A percentile compares a stretch with the other conserved stretches of the same genome.
Conservation (phyloP, 179 eudicot genomes). For the Beta corolliflora region DNA sequence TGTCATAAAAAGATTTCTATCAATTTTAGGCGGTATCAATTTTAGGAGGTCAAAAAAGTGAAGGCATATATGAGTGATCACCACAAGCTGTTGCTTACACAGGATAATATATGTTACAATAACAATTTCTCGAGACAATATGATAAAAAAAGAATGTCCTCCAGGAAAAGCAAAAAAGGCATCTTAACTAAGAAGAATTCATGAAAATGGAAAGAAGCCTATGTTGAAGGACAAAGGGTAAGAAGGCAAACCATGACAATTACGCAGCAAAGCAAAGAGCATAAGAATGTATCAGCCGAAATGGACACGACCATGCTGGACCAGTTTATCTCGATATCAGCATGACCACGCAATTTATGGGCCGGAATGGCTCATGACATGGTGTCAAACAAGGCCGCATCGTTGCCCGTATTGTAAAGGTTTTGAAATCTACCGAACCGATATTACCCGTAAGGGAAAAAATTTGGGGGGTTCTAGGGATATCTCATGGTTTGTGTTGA, state of each 20-base stretch:
- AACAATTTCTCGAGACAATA: not conserved
- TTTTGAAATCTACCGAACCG: no score
- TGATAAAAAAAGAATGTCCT: not conserved
- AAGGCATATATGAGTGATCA: not conserved
- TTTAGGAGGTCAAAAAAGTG: not conserved
- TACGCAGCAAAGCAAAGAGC: not conserved
- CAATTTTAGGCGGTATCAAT: not conserved
- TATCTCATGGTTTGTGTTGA: no score
- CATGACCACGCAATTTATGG: not conserved
- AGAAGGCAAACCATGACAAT: slow-evolving; percentile 1
- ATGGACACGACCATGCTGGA: not conserved
- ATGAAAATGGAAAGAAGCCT: not conserved
- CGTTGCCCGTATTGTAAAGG: no score
- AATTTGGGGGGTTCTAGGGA: no score
- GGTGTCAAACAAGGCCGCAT: no score
- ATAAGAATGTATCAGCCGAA: not conserved
- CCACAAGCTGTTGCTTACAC: slow-evolving; percentile 8
- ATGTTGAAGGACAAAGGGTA: slow-evolving; percentile 2
- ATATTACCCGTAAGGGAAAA: no score
- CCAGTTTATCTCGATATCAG: not conserved
- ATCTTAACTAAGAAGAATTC: not conserved
- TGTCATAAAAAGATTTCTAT: not conserved
- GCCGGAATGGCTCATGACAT: no score
- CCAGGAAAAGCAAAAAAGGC: not conserved
- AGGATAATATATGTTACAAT: not conserved